These are phyloP conservation scores for Kodamaea leandrae DNA, from an alignment of 805 yeast species.

Conservation along the genomic window DNA sequence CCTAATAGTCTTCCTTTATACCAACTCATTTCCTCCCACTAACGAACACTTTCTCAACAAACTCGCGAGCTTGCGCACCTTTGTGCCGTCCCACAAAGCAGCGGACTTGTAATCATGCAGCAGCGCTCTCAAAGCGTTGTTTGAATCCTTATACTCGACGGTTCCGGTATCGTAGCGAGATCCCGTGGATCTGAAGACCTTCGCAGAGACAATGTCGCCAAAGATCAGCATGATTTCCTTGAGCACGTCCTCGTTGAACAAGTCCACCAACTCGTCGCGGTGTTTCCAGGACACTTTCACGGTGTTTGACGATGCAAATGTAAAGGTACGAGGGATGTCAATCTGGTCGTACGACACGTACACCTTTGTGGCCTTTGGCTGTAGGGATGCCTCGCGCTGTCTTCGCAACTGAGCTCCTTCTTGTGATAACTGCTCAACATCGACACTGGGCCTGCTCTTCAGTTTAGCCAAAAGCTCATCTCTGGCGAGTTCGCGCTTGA, in stretches of 20 bases:
- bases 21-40: neutral
- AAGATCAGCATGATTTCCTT: slow-evolving; percentile 43
- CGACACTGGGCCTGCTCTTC: neutral
- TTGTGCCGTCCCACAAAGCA: slow-evolving; percentile 45
- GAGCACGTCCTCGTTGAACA: slow-evolving; percentile 33
- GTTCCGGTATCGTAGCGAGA: slow-evolving; percentile 38
- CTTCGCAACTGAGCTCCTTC: slow-evolving; percentile 29
- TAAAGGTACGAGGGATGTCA: slow-evolving; percentile 9
- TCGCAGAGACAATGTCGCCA: slow-evolving; percentile 32
- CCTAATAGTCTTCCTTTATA: neutral
- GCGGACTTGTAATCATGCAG: slow-evolving; percentile 44
- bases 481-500: slow-evolving; percentile 7
- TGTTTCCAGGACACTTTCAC: slow-evolving; percentile 47
- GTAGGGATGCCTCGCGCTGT: slow-evolving; percentile 19
- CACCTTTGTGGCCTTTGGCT: neutral
- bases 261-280: slow-evolving; percentile 31
- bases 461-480: slow-evolving; percentile 11
- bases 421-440: slow-evolving; percentile 7
- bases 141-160: slow-evolving; percentile 27
- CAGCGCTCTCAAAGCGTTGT: slow-evolving; percentile 34
- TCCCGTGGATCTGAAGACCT: slow-evolving; percentile 7
- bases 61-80: slow-evolving; percentile 46
- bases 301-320: slow-evolving; percentile 4
- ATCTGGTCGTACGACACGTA: slow-evolving; percentile 23
- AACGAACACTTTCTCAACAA: slow-evolving; percentile 37